Percentiles rank a stretch among this genome's conserved stretches.
These are phyloP conservation scores for Candida coquimbonensis DNA, from an alignment of 805 yeast genomes.

Conservation along the genomic window DNA sequence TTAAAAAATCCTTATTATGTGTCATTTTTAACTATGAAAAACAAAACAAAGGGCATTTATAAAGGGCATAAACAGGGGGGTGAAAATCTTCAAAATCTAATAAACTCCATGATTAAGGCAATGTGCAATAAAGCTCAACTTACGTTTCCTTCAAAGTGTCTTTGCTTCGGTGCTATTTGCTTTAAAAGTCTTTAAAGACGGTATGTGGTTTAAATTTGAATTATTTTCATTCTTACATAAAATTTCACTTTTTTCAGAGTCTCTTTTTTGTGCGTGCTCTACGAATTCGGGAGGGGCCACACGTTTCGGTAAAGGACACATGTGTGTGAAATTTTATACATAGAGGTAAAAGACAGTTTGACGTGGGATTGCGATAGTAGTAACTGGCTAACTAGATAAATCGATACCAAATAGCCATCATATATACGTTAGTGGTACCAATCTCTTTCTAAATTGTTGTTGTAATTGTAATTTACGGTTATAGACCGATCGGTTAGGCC, in stretches of 20 bases:
- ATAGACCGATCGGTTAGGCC: neutral
- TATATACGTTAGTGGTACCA: too few relatives aligned
- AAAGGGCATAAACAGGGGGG: neutral
- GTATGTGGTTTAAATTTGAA: neutral
- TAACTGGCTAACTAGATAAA: too few relatives aligned
- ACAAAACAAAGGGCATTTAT: neutral
- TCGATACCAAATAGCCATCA: too few relatives aligned
- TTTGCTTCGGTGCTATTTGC: slow-evolving; percentile 7
- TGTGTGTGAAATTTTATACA: neutral
- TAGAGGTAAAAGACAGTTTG: too few relatives aligned
- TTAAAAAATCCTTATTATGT: neutral
- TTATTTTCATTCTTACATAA: neutral
- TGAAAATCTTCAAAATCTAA: neutral
- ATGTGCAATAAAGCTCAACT: slow-evolving; percentile 9
- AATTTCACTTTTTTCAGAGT: slow-evolving; percentile 9
- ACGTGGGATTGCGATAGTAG: neutral
- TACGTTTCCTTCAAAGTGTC: slow-evolving; percentile 8
- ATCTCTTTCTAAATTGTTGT: too few relatives aligned
- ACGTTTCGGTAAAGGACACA: neutral
- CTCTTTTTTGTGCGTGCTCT: slow-evolving; percentile 8
- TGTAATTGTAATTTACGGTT: too few relatives aligned
- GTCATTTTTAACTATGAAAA: neutral
- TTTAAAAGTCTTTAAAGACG: neutral
- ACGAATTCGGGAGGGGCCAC: neutral
- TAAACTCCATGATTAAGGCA: neutral